Evolutionary conservation across 2,329 filamentous ascomycete species (phyloP), one percentile per base, ranked within the genome.

Genomic region (Mycosphaerelloides madeirae): DNA sequence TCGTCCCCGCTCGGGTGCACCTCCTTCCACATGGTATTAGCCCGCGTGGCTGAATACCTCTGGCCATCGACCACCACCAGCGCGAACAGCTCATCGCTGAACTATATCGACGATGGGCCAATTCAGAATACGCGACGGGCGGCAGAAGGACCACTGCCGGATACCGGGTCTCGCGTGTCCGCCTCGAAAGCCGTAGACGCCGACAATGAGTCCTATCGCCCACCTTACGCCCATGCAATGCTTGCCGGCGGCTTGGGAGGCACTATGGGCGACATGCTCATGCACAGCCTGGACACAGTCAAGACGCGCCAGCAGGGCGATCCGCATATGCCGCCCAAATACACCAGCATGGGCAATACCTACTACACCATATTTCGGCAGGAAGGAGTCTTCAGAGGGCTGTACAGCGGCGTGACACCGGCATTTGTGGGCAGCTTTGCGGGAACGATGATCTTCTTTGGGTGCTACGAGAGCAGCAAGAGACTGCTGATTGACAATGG

Each of bases 241-340:
- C 76, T 98, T 61, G 93, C 93, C 28, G 93, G 93, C 62, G 93
- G 91, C 48, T 74, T 94, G 41, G 93, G 94, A 62, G 93, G 93
- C 41, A 90, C 87, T 13, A 94, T 85, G 44, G 93, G 94, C 47
- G 93, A 98, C 68, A 85, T 98, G 78, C 74, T 98, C 55, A 98
- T 98, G 93, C 93, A 98, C 72, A 97, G 91, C 35, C 79, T 98
- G 62, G 93, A 98, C 68, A 98, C 93, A 1, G 93, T 98, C 60
- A 98, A 98, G 72, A 98, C 93, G 36, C 81, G 93, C 57, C 94
- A 98, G 67, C 93, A 98, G 69, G 93, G 91, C 61, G 93, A 97
- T 62, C 90, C 91, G 34, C 85, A 93, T 64, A 79, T 95, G 49
- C 93, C 93, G 16, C 85, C 93, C 1, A 95, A 87, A 69, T 98